phyloP scores from a whole-genome alignment of 495 filamentous ascomycete species.

The Schizothecium vesticola region DNA sequence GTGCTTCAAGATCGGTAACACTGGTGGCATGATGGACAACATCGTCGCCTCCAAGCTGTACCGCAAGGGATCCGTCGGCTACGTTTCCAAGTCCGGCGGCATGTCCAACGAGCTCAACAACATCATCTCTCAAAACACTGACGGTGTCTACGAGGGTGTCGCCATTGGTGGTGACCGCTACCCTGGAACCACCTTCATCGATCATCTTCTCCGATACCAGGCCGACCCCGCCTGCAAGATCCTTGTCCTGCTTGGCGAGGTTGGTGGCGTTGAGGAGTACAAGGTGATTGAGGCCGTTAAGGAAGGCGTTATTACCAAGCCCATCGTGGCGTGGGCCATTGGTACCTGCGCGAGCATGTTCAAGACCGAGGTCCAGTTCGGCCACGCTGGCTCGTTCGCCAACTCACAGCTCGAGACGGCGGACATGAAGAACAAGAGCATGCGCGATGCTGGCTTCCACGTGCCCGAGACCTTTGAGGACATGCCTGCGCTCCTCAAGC shows the following conservation, averaged over 20 bases:
- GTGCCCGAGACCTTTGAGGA: conserved; percentile 96
- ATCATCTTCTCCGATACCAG: conserved; percentile 94
- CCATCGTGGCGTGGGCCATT: conserved; percentile 98
- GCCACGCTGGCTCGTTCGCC: conserved; percentile 96
- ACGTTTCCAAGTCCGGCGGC: conserved; percentile 99
- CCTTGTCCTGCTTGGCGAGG: conserved; percentile 90
- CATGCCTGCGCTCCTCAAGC: conserved; percentile 65
- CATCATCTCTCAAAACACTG: conserved; percentile 90
- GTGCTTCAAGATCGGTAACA: conserved; percentile 99
- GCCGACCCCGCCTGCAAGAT: conserved; percentile 96
- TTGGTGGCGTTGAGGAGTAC: conserved; percentile 99
- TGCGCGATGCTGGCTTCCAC: conserved; percentile 89
- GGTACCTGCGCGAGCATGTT: conserved; percentile 99
- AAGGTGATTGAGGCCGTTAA: conserved; percentile 98
- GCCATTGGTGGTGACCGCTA: conserved; percentile 99
- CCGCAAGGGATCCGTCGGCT: conserved; percentile 95
- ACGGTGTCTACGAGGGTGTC: conserved; percentile 98
- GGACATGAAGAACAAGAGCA: conserved; percentile 88
- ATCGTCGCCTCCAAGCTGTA: conserved; percentile 99
- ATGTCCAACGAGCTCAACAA: conserved; percentile 99
- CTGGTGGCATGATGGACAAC: conserved; percentile 99
- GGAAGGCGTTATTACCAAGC: conserved; percentile 90
- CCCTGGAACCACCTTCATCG: conserved; percentile 97
- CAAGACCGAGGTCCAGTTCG: conserved; percentile 99
- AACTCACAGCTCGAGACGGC: conserved; percentile 99